Evolutionary conservation across 2,329 filamentous ascomycete genomes (phyloP), one percentile per base, ranked within the genome.

Genomic region (Colletotrichum sp.): DNA sequence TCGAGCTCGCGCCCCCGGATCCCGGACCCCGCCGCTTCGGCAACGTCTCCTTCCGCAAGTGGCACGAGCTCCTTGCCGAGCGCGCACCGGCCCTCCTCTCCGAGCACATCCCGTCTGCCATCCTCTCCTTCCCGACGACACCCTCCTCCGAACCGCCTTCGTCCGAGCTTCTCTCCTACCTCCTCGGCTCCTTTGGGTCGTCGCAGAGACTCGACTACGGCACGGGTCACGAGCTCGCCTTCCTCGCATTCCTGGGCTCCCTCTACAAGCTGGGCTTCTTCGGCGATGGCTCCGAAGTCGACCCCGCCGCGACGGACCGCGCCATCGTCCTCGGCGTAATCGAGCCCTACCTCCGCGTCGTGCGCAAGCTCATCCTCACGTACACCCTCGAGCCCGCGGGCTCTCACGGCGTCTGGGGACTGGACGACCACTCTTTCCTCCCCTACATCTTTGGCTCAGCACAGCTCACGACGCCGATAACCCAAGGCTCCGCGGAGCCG

Each of bases 371-470:
- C 12, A 98, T 99, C 80, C 88, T 95, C 67, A 96, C 93, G 4
- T 99, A 98, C 83, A 98, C 93, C 1, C 91, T 99, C 25, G 97
- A 99, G 82, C 97, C 97, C 6, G 97, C 97, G 8, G 97, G 97
- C 4, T 98, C 96, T 2, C 97, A 98, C 82, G 97, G 97, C 5
- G 97, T 99, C 25, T 99, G 97, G 97, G 97, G 97, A 25, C 89
- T 99, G n/a, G 97, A 99, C 82, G 97, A 99, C 83, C 96, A 99
- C 85, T 96, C 93, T 11, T 98, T 99, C 83, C 85, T 97, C 30
- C 94, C 97, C 0, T 99, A 98, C 84, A 95, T 99, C 72, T 96
- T 98, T 78, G 97, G 97, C 36, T 98, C 96, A 3, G 96, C 97
- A 0, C 97, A 99, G 82, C 88, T 98, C 55, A 94, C 94, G 12